phyloP scores from a whole-genome alignment of 2,329 filamentous ascomycete genomes.

The Polychaeton citri region DNA sequence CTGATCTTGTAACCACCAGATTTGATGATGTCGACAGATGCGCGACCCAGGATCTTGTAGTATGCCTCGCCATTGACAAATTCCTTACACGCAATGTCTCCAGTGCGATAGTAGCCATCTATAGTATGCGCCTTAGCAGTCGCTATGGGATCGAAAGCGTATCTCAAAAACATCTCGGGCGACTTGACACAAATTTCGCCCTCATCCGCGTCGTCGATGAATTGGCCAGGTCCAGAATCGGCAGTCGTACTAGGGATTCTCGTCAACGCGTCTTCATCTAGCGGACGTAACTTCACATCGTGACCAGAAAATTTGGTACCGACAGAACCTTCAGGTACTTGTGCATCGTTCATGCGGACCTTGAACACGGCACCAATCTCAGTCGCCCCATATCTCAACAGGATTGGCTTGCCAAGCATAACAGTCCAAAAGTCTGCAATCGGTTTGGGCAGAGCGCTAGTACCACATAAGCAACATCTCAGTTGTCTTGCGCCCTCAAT shows the following conservation, averaged over 20 bases:
- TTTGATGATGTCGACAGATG: conserved; percentile 37
- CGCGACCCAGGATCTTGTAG: conserved; percentile 37
- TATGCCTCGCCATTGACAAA: too few relatives aligned
- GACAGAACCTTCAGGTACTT: conserved; percentile 21
- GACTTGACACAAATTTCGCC: conserved; percentile 27
- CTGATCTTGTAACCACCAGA: conserved; percentile 39
- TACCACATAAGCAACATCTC: conserved; percentile 24
- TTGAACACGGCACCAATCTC: conserved; percentile 31
- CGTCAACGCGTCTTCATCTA: too few relatives aligned
- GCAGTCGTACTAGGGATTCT: too few relatives aligned
- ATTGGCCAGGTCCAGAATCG: too few relatives aligned
- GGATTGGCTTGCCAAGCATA: conserved; percentile 24
- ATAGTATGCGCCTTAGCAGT: conserved; percentile 1
- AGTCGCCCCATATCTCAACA: conserved; percentile 33
- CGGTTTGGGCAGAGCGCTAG: conserved; percentile 30
- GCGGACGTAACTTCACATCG: conserved; percentile 27
- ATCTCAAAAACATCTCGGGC: conserved; percentile 3
- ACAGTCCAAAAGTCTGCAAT: conserved; percentile 33
- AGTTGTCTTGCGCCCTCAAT: conserved; percentile 25
- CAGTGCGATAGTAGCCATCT: conserved; percentile 5
- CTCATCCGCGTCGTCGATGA: conserved; percentile 25
- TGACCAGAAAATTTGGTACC: conserved; percentile 33
- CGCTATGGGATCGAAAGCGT: conserved; percentile 2
- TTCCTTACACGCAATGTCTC: conserved; percentile 12
- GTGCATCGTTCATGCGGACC: conserved; percentile 24